Conservation (phyloP, 2,329 filamentous ascomycete species). For the Microdochium paspali region DNA sequence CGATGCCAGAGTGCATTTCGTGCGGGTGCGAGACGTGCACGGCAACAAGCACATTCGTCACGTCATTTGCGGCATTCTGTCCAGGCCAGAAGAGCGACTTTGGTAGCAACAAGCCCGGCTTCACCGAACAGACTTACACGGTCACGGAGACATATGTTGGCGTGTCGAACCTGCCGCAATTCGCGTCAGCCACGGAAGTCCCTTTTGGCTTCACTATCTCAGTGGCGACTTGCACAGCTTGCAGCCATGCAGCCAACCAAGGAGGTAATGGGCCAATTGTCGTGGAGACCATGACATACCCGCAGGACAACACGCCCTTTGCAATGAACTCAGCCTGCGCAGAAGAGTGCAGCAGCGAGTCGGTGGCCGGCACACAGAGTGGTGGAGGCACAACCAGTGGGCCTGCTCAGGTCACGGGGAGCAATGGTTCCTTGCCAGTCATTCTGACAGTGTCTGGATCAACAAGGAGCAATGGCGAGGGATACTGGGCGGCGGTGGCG, state of each 20-base stretch:
- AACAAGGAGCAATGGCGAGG: neutral
- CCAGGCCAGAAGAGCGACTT: slow-evolving; percentile 1
- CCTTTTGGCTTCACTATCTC: slow-evolving; percentile 11
- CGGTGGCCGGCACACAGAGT: neutral
- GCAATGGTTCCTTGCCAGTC: neutral
- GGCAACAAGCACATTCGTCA: slow-evolving; percentile 9
- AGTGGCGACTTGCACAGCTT: slow-evolving; percentile 8
- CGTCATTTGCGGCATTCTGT: slow-evolving; percentile 5
- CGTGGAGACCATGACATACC: slow-evolving; percentile 8
- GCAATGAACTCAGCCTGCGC: neutral
- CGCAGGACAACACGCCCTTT: slow-evolving; percentile 4
- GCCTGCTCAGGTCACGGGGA: neutral
- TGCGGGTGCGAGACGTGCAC: slow-evolving; percentile 11
- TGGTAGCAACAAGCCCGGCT: slow-evolving; percentile 1
- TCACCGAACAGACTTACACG: slow-evolving; percentile 7
- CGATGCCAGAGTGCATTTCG: slow-evolving; percentile 8
- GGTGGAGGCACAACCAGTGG: neutral
- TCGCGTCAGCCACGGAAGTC: slow-evolving; percentile 6
- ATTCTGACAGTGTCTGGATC: neutral
- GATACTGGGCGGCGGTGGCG: neutral
- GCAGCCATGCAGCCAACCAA: neutral
- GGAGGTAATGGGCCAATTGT: neutral
- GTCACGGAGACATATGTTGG: slow-evolving; percentile 13
- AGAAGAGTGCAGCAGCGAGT: neutral
- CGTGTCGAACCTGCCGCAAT: slow-evolving; percentile 9